Base-by-base conservation (phyloP, 225 moss, liverwort and hornwort species). In the Pseudisothecium myosuroides region DNA sequence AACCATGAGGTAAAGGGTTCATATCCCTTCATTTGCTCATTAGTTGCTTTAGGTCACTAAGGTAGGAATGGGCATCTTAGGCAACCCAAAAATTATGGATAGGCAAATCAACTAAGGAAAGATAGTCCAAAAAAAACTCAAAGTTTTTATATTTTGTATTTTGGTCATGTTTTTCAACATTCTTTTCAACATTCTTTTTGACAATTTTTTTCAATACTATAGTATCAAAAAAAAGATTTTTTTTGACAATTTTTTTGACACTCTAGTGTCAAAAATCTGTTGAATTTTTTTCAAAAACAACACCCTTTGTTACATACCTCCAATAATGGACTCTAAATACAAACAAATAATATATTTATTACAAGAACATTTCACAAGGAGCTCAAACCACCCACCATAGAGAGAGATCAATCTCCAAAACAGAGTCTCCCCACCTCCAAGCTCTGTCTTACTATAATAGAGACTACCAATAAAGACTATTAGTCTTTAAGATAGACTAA, bases 71-170 rank as follows among this genome's bases (percentile, higher is more conserved):
- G 47, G 7, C 41, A 32, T 49, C 12, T 20, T 0, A 4, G 0
- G 3, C 7, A 75, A 12, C 8, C 3, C 4, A 11, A 47, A 47
- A 47, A 11, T 19, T 18, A 6, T 47, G 4, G 17, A 3, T 0
- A 0, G 2, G 0, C 6, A 45, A 28, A 73, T 45, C 0, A 0
- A 1, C 17, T 28, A 29, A 45, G 3, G 3, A 15, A 43, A 0
- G 10, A 17, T 4, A 47, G 6, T 1, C 15, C 11, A 24, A 71
- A 71, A 2, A 39, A 41, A 37, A 37, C 43, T 41, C 3, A 26
- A 26, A 41, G 3, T 71, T 26, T 71, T 15, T 3, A 24, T 26
- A 71, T 41, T 39, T 14, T 27, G 9, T 27, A 15, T 49, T 18
- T 19, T 49, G 4, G 3, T 20, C 12, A 49, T 1, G 2, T 47